Evolutionary conservation across 495 filamentous ascomycete genomes (phyloP).

Genomic region (Podospora comata): DNA sequence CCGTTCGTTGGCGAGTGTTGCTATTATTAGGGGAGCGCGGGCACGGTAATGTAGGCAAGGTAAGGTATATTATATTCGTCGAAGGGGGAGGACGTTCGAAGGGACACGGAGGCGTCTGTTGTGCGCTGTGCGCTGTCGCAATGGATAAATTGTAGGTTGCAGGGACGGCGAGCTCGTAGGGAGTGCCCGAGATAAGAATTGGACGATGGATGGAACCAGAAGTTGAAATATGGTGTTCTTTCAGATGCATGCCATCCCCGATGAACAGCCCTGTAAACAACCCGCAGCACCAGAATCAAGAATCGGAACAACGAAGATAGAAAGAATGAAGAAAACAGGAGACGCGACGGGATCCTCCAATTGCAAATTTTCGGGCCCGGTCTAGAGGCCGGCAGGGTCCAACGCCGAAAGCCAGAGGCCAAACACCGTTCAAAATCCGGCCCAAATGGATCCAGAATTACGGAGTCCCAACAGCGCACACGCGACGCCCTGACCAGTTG

Average conservation of each 20-base stretch:
- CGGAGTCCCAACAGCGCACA: constrained; percentile 4
- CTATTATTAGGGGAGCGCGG: neutral
- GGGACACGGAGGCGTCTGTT: neutral
- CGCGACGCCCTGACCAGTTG: neutral
- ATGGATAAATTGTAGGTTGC: neutral
- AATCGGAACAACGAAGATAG: neutral
- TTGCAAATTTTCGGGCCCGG: constrained; percentile 4
- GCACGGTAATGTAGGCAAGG: neutral
- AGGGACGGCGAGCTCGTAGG: neutral
- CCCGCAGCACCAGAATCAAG: neutral
- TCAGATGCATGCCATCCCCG: neutral
- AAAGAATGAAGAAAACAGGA: neutral
- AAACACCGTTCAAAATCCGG: neutral
- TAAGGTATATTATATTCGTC: neutral
- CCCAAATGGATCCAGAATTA: constrained; percentile 11
- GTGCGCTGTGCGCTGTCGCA: neutral
- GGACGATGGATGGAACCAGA: too few species aligned
- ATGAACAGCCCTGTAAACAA: constrained; percentile 3
- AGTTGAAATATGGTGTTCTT: neutral
- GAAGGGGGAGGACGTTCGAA: neutral
- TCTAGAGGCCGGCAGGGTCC: constrained; percentile 8
- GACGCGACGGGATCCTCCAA: neutral
- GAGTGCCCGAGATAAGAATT: neutral
- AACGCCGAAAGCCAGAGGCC: neutral
- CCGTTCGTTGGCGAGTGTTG: neutral